phyloP scores from a whole-genome alignment of 805 yeast genomes.

The Saccharomyces kudriavzevii region DNA sequence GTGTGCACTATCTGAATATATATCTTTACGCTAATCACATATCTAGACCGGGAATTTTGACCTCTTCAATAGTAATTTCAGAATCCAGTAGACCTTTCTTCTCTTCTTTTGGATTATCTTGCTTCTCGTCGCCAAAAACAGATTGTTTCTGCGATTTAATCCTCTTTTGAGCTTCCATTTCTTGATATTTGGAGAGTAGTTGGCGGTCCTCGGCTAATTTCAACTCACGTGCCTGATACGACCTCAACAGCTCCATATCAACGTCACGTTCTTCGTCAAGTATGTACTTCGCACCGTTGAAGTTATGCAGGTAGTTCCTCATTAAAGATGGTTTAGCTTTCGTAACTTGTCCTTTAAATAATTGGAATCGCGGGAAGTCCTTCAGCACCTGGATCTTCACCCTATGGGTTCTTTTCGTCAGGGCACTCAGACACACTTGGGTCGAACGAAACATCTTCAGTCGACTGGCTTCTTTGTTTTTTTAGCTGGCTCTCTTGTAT shows the following conservation, averaged over 20 bases:
- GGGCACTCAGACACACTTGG: slow-evolving; percentile 37
- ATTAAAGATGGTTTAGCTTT: slow-evolving; percentile 71
- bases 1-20: neutral
- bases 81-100: slow-evolving; percentile 1
- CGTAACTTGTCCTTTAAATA: slow-evolving; percentile 57
- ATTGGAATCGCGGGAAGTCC: slow-evolving; percentile 58
- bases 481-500: neutral
- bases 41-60: slow-evolving; percentile 11
- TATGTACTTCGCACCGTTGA: slow-evolving; percentile 69
- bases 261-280: slow-evolving; percentile 9
- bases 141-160: neutral
- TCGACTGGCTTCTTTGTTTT: neutral
- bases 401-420: slow-evolving; percentile 43
- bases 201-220: neutral
- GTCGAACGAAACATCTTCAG: slow-evolving; percentile 25
- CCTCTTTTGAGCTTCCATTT: neutral
- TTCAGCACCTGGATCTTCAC: slow-evolving; percentile 68
- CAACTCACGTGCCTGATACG: neutral
- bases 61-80: slow-evolving; percentile 4
- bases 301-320: slow-evolving; percentile 67
- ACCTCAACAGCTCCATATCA: neutral
- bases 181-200: neutral
- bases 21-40: neutral
- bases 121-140: neutral
- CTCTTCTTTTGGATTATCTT: neutral